Evolutionary conservation across 768 basidiomycete genomes (phyloP).

Genomic region (Tricholoma flavovirens): DNA sequence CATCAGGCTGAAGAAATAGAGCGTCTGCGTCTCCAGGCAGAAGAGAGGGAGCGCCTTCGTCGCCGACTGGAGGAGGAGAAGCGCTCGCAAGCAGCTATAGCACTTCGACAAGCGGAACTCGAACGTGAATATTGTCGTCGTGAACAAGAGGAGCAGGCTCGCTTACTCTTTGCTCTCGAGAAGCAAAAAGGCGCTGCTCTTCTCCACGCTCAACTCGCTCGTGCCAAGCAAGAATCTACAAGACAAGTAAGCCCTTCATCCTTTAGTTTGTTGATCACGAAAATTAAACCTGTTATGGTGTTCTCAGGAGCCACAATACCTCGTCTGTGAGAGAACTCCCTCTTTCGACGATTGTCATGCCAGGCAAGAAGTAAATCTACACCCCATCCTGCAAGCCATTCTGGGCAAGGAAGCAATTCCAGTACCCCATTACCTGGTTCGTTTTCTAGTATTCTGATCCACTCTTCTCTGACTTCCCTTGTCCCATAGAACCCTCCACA

Average conservation of each 20-base stretch:
- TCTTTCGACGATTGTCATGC: background rate
- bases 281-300: background rate
- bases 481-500: background rate
- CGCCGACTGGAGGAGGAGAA: conserved; percentile 4
- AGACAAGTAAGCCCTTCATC: background rate
- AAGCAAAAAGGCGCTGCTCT: background rate
- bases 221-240: background rate
- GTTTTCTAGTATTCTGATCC: background rate
- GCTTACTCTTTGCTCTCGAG: background rate
- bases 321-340: background rate
- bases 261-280: background rate
- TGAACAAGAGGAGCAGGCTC: conserved; percentile 1
- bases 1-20: conserved; percentile 6
- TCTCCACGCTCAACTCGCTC: background rate
- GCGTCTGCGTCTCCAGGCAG: conserved; percentile 5
- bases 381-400: background rate
- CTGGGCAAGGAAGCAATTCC: background rate
- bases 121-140: background rate
- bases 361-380: background rate
- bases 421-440: background rate
- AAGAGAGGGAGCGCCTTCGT: conserved; percentile 7
- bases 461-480: too few species aligned
- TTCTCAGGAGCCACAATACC: background rate
- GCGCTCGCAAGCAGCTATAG: background rate
- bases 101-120: background rate